A percentile compares a stretch with the other conserved stretches of the same genome.
Conservation (phyloP, 2,329 filamentous ascomycete genomes). For the Colletotrichum camelliae region DNA sequence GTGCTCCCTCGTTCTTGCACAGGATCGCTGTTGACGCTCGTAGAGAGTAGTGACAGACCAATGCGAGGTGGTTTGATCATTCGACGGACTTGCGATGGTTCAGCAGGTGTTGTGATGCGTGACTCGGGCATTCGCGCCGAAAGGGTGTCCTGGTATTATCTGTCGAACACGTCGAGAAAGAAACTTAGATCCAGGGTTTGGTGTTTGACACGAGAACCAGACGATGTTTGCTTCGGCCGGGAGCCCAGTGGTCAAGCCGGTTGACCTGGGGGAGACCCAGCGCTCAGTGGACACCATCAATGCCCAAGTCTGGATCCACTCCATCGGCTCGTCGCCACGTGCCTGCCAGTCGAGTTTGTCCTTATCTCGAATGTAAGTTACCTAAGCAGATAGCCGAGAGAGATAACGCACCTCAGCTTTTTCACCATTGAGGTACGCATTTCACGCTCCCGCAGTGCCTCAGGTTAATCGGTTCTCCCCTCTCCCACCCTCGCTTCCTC, state of each 20-base stretch:
- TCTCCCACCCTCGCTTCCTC: background rate
- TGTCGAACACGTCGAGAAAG: background rate
- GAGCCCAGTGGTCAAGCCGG: background rate
- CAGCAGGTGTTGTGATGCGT: background rate
- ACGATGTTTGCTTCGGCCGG: background rate
- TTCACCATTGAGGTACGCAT: background rate
- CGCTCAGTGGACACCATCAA: background rate
- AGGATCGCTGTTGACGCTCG: background rate
- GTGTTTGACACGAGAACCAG: background rate
- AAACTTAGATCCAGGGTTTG: background rate
- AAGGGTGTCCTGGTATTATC: background rate
- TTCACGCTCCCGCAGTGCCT: background rate
- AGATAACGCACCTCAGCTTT: background rate
- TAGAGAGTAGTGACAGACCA: background rate
- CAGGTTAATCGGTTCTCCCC: background rate
- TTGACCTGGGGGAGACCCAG: background rate
- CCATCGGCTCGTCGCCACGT: background rate
- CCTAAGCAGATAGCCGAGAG: background rate
- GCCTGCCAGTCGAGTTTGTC: background rate
- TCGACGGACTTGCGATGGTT: background rate
- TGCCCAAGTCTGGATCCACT: background rate
- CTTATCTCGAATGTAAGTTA: background rate
- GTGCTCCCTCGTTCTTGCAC: background rate
- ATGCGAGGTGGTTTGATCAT: background rate
- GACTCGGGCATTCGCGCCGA: background rate